Base-by-base conservation (phyloP, 176 grass and related monocot genomes). In the Aegilops umbellulata region DNA sequence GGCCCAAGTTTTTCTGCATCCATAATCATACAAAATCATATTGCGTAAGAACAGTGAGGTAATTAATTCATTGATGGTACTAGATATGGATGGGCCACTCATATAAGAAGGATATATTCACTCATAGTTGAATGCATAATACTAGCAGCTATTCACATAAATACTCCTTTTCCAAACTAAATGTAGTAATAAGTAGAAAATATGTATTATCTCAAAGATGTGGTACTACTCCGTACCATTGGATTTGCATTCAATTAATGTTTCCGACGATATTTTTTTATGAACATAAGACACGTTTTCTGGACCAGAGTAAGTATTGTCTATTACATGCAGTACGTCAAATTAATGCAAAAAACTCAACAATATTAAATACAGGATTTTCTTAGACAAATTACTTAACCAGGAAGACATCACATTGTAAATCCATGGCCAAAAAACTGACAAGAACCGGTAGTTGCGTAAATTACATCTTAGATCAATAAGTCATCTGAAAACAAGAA, bases 1-100 rank as follows among this genome's bases (percentile, higher is more conserved):
- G 57, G 29, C 76, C 55, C 86, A 80, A 23, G 90, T 85, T 67
- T 85, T 88, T 47, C 86, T 91, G 90, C 69, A 85, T 9, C 60
- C 57, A 79, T 23, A 46, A 74, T 46, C 5, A 23, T 15, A 13
- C 15, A 6, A 42, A 73, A 74, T 53, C 49, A 53, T 53, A 53
- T 53, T 53, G 49, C 1, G 49, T 24, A 25, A 25, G 69, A 16
- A 68, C 16, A 16, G 36, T 3, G 24, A 44, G 6, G 6, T 3
- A 68, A 10, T 68, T 26, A 15, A 2, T 25, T 26, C 38, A 25
- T 3, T 36, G 8, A 4, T 77, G 19, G 34, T 10, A 41, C 36
- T 41, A 57, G 26, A 58, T 78, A 25, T 24, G 23, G 20, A 60
- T 78, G 39, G 12, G 2, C 16, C 49, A 53, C 16, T 53, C 41